A percentile compares a stretch with the other conserved stretches of the same genome.
Conservation (phyloP, 2,329 filamentous ascomycete species). For the Talaromyces piceae region DNA sequence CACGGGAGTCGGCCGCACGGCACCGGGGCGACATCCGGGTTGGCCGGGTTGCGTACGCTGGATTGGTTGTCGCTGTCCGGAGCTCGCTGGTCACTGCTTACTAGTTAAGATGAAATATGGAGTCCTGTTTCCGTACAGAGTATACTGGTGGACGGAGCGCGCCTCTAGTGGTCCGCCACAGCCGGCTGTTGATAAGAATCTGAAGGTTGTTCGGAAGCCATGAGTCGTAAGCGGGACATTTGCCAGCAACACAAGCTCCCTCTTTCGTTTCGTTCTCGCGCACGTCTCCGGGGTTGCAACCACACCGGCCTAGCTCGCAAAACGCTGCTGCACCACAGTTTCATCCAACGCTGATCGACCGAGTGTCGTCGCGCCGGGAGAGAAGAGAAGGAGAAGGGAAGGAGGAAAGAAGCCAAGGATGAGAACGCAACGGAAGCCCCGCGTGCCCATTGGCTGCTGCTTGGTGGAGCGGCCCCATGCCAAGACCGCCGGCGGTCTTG, state of each 20-base stretch:
- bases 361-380: neutral
- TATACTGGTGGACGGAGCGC: too few relatives aligned
- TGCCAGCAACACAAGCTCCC: too few relatives aligned
- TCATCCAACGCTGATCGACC: too few relatives aligned
- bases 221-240: too few relatives aligned
- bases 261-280: too few relatives aligned
- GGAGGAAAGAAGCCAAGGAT: neutral
- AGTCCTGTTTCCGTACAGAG: too few relatives aligned
- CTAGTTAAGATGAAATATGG: too few relatives aligned
- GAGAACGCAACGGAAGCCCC: neutral
- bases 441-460: neutral
- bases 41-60: neutral
- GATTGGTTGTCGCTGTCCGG: too few relatives aligned
- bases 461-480: neutral
- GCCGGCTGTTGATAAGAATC: too few relatives aligned
- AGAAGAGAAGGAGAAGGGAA: neutral
- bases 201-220: too few relatives aligned
- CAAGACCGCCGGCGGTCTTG: neutral
- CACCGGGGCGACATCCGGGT: neutral
- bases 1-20: neutral
- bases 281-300: neutral
- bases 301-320: neutral
- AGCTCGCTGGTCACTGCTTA: too few relatives aligned
- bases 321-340: neutral
- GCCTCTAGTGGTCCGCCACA: too few relatives aligned